Evolutionary conservation across 108 stramenopile species (phyloP).

Genomic region (Skeletonema grethae): DNA sequence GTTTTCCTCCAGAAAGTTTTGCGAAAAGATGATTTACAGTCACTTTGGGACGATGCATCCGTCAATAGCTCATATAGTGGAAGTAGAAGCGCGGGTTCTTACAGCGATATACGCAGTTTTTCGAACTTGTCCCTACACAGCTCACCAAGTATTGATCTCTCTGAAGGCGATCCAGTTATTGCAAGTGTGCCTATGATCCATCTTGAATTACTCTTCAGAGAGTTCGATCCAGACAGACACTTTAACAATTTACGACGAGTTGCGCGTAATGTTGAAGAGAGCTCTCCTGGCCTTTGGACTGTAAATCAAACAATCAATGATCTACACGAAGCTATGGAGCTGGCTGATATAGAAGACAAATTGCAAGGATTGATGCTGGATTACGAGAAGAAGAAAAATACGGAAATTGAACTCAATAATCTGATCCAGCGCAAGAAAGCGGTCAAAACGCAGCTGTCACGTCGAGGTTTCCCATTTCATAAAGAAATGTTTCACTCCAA

Average conservation of each 20-base stretch:
- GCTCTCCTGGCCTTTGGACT: constrained; percentile 42
- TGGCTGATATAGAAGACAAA: constrained; percentile 17
- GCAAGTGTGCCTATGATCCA: constrained; percentile 27
- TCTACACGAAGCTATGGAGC: constrained; percentile 9
- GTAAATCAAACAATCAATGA: constrained; percentile 9
- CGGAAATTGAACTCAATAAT: not conserved
- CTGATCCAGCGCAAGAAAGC: not conserved
- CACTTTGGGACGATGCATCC: constrained; percentile 13
- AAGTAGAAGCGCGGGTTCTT: constrained; percentile 7
- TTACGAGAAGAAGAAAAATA: constrained; percentile 7
- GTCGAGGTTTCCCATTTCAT: not conserved
- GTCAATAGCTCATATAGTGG: not conserved
- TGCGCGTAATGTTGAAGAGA: constrained; percentile 20
- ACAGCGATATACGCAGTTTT: constrained; percentile 3
- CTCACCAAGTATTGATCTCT: constrained; percentile 11
- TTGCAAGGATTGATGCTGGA: constrained; percentile 21
- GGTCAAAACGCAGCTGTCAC: not conserved
- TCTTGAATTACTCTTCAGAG: constrained; percentile 38
- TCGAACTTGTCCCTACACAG: not conserved
- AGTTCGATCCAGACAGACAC: constrained; percentile 36
- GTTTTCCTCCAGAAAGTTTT: constrained; percentile 36
- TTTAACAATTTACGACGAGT: constrained; percentile 56
- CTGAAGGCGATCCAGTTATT: constrained; percentile 20
- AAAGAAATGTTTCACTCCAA: not conserved
- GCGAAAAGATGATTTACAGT: constrained; percentile 24